Percentiles rank a stretch among this genome's conserved stretches.
These are phyloP conservation scores for Russula sp. DNA, from an alignment of 768 basidiomycete genomes.

Conservation along the genomic window DNA sequence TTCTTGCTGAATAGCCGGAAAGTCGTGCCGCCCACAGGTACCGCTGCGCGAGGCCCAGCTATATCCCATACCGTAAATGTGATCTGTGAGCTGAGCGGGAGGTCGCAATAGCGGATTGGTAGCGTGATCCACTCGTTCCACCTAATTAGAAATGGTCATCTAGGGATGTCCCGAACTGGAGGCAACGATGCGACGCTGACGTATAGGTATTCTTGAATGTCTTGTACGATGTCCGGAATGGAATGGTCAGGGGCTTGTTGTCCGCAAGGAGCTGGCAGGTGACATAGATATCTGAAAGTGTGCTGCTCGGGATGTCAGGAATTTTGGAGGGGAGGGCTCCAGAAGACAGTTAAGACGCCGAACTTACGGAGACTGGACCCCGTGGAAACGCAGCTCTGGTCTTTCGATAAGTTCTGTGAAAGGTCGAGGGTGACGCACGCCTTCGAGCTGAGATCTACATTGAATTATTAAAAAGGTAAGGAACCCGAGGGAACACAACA, in stretches of 20 bases:
- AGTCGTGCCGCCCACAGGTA: constrained; percentile 87
- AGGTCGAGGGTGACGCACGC: constrained; percentile 60
- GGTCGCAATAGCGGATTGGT: constrained; percentile 88
- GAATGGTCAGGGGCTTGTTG: constrained; percentile 88
- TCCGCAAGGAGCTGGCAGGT: constrained; percentile 89
- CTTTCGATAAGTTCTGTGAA: constrained; percentile 80
- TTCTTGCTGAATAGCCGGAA: constrained; percentile 91
- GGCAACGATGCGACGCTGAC: constrained; percentile 37
- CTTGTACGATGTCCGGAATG: constrained; percentile 89
- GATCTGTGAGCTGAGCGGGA: constrained; percentile 84
- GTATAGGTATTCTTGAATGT: constrained; percentile 79
- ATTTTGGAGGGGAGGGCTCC: not conserved
- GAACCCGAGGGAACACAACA: not conserved
- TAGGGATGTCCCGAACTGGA: not conserved
- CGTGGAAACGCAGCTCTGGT: constrained; percentile 77
- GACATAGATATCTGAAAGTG: constrained; percentile 88
- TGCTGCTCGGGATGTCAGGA: constrained; percentile 39
- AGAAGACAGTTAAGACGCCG: constrained; percentile 6
- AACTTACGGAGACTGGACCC: constrained; percentile 75
- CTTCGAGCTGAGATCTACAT: constrained; percentile 78
- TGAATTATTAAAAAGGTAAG: not conserved
- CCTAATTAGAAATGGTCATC: constrained; percentile 33
- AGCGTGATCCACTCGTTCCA: constrained; percentile 97
- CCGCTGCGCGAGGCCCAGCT: constrained; percentile 68
- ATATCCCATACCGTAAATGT: constrained; percentile 97